phyloP scores from a whole-genome alignment of 1,139 yeast genomes.

The Kurtzmaniella natalensis region DNA sequence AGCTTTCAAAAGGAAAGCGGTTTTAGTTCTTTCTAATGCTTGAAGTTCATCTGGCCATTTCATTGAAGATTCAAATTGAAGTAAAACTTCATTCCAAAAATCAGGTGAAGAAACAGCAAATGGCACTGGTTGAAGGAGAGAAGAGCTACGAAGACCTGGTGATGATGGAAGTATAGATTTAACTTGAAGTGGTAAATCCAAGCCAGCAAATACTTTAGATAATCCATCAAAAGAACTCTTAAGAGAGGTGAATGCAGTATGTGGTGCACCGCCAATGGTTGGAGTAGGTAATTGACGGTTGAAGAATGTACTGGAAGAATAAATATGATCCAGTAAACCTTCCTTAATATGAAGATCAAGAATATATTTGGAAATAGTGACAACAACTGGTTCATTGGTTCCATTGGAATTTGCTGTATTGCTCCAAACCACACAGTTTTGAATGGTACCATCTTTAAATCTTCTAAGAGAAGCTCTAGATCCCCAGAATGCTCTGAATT shows the following conservation, averaged over 20 bases:
- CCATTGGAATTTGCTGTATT: constrained; percentile 31
- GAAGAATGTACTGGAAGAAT: constrained; percentile 39
- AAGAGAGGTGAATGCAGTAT: constrained; percentile 55
- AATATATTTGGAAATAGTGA: constrained; percentile 60
- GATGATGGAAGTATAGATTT: constrained; percentile 73
- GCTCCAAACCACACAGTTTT: constrained; percentile 87
- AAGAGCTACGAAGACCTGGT: constrained; percentile 66
- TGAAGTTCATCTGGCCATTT: constrained; percentile 93
- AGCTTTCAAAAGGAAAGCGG: constrained; percentile 80
- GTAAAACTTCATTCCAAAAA: constrained; percentile 71
- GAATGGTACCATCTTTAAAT: constrained; percentile 85
- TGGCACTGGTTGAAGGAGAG: constrained; percentile 77
- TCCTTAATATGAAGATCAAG: constrained; percentile 59
- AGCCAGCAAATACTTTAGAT: constrained; percentile 46
- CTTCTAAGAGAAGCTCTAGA: constrained; percentile 77
- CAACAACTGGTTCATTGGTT: constrained; percentile 52
- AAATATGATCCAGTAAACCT: constrained; percentile 37
- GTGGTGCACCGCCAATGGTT: constrained; percentile 49
- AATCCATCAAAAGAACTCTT: constrained; percentile 65
- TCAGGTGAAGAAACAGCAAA: constrained; percentile 75
- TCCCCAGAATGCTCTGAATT: constrained; percentile 90
- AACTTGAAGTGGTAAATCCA: constrained; percentile 68
- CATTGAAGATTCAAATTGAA: constrained; percentile 86
- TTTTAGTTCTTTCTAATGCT: constrained; percentile 83
- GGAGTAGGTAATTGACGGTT: constrained; percentile 56